phyloP scores from a whole-genome alignment of 345 rosid genomes.

The Moringa oleifera region DNA sequence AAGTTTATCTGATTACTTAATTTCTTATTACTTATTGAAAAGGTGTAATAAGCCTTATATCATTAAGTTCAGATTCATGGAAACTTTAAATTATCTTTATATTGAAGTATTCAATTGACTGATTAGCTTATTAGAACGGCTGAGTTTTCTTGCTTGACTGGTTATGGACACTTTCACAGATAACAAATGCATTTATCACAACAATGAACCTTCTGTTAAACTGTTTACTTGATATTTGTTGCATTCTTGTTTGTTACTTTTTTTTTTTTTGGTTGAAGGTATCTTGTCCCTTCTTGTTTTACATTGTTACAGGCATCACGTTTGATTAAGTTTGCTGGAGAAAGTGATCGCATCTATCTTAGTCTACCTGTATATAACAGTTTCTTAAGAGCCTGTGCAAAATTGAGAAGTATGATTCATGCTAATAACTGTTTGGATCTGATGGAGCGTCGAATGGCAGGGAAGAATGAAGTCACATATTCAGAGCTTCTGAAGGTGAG shows the following conservation, averaged over 20 bases:
- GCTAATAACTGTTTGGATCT: constrained; percentile 70
- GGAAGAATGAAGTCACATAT: constrained; percentile 74
- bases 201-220: neutral
- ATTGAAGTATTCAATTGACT: neutral
- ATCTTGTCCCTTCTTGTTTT: constrained; percentile 7
- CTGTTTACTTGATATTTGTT: constrained; percentile 3
- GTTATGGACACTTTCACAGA: too few relatives aligned
- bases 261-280: neutral
- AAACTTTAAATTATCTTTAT: neutral
- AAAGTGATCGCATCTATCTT: constrained; percentile 36
- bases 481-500: constrained; percentile 72
- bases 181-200: neutral
- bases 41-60: neutral
- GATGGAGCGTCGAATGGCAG: constrained; percentile 63
- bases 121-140: neutral
- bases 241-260: constrained; percentile 3
- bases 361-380: constrained; percentile 48
- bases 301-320: constrained; percentile 55
- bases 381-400: constrained; percentile 55
- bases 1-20: neutral
- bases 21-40: neutral
- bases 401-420: constrained; percentile 26
- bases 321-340: constrained; percentile 47
- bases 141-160: neutral
- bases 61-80: neutral